Evolutionary conservation across 1,284 basidiomycete species (phyloP), one percentile per base, ranked within the genome.

Genomic region (Tilletia walkeri): DNA sequence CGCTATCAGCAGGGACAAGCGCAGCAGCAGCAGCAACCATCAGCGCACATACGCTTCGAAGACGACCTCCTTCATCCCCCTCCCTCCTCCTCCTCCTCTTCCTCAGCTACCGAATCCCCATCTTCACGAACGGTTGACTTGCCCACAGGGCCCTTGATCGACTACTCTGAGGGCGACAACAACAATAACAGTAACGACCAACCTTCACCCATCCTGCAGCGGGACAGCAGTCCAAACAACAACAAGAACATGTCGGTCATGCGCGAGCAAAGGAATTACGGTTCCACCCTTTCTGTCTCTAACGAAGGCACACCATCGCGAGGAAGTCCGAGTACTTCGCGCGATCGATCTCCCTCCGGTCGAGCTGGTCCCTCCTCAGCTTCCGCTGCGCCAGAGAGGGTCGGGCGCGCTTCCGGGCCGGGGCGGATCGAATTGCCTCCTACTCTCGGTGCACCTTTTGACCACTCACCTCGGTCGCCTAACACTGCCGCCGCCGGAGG

Each of bases 211-310:
- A 45, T 34, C 54, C 54, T 30, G n/a, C 54, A 20, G 20, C n/a
- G 12, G 34, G 38, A 38, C 41, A 45, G 9, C 14, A 45, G 41
- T 45, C 41, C 41, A 3, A 16, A 39, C 59, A 41, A 63, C 30
- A 38, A 63, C 14, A 38, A 63, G 34, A 38, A 63, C 12, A 63
- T 41, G 38, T 41, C 34, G 30, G 59, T 41, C 59, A 63, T 63
- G 59, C 59, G 59, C 59, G 59, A 63, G 34, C 59, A 63, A 34
- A 24, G 36, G 18, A 39, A 38, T 36, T 63, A 63, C 59, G 59
- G 59, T 7, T 10, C 59, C 34, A 63, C 59, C 59, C 59, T 63
- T 36, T 63, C 59, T 20, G 36, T 20, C 34, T 38, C 16, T 16
- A 10, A 63, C 4, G 34, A 3, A 12, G 59, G 36, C 9, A 18